These are phyloP conservation scores for Puccinia coronata DNA, from an alignment of 1,284 basidiomycete genomes.

Conservation along the genomic window DNA sequence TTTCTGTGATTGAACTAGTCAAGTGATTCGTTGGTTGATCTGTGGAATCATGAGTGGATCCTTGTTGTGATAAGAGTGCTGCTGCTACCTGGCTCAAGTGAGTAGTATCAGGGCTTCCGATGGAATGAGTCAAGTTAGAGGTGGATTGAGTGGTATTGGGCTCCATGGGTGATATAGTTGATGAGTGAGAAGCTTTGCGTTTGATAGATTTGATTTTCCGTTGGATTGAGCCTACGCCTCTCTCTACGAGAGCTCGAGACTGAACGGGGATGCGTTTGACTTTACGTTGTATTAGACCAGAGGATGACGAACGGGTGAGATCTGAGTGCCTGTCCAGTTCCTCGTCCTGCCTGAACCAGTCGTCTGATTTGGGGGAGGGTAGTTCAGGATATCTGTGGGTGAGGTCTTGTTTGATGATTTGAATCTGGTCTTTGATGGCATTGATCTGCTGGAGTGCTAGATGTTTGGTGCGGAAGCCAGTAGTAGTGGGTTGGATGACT, in stretches of 20 bases:
- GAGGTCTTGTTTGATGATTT: constrained; percentile 30
- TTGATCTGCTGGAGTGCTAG: not conserved
- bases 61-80: not conserved
- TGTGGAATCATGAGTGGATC: not conserved
- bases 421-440: constrained; percentile 5
- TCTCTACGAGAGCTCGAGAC: not conserved
- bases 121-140: not conserved
- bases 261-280: not conserved
- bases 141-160: not conserved
- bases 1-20: constrained; percentile 1
- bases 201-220: constrained; percentile 11
- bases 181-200: constrained; percentile 3
- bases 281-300: not conserved
- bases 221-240: not conserved
- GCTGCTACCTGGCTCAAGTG: not conserved
- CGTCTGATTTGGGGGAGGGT: constrained; percentile 15
- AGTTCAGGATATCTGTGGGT: not conserved
- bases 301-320: no score
- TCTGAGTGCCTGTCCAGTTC: not conserved
- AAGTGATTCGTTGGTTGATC: not conserved
- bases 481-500: no score
- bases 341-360: constrained; percentile 7
- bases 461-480: not conserved
- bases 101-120: not conserved
- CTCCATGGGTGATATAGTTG: not conserved